These are phyloP conservation scores for Globisporangium yorkense DNA, from an alignment of 352 stramenopile species.

Conservation along the genomic window DNA sequence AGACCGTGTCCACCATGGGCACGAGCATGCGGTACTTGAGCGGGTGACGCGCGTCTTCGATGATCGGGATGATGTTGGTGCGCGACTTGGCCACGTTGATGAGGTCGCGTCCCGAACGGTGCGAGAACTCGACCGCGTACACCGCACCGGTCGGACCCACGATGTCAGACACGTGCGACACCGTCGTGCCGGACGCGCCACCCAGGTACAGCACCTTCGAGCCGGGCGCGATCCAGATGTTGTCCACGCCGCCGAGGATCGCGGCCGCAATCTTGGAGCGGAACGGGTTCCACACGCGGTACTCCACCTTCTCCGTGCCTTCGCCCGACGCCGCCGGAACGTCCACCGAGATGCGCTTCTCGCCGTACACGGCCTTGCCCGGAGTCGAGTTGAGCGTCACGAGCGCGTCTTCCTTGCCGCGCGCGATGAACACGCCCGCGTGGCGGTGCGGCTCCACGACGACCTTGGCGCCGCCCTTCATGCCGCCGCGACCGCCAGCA, in stretches of 20 bases:
- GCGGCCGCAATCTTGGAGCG: conserved; percentile 98
- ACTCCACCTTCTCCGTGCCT: conserved; percentile 97
- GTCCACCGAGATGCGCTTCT: conserved; percentile 99
- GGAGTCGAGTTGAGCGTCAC: conserved; percentile 98
- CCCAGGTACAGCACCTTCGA: conserved; percentile 99
- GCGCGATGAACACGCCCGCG: conserved; percentile 98
- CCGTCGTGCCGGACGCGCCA: conserved; percentile 97
- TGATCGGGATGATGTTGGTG: conserved; percentile 99
- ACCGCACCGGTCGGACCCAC: conserved; percentile 96
- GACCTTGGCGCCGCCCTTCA: conserved; percentile 95
- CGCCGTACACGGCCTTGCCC: conserved; percentile 98
- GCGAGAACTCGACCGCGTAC: conserved; percentile 99
- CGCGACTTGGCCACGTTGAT: conserved; percentile 99
- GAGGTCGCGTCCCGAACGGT: conserved; percentile 97
- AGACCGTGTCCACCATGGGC: conserved; percentile 98
- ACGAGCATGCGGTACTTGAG: conserved; percentile 99
- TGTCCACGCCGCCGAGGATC: conserved; percentile 98
- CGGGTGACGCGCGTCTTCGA: conserved; percentile 97
- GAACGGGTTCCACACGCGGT: conserved; percentile 99
- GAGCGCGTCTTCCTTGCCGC: conserved; percentile 98
- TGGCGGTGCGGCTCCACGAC: conserved; percentile 98
- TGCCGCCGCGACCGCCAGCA: conserved; percentile 73
- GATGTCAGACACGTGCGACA: conserved; percentile 99
- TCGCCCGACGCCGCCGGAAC: conserved; percentile 86
- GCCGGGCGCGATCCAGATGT: conserved; percentile 98